These are phyloP conservation scores for Diaporthe velutina DNA, from an alignment of 2,329 filamentous ascomycete species.

Conservation along the genomic window DNA sequence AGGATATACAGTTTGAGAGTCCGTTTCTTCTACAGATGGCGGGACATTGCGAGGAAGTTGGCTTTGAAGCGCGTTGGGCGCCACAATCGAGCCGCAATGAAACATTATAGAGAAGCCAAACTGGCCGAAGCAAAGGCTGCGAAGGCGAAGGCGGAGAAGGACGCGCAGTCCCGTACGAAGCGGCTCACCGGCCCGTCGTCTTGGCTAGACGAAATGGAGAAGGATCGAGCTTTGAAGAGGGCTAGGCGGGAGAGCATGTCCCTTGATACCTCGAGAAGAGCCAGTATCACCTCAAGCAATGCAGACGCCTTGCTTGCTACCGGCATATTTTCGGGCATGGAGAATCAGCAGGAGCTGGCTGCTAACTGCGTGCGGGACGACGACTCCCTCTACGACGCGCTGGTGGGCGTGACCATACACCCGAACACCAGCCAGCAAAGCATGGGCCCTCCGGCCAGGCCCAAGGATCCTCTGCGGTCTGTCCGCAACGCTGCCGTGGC, in stretches of 20 bases:
- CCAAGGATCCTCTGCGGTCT: slow-evolving; percentile 39
- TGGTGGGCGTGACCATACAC: slow-evolving; percentile 37
- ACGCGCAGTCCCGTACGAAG: slow-evolving; percentile 47
- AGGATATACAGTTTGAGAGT: slow-evolving; percentile 62
- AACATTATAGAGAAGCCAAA: slow-evolving; percentile 57
- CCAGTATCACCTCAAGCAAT: slow-evolving; percentile 43
- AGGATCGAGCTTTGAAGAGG: slow-evolving; percentile 47
- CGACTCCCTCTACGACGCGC: slow-evolving; percentile 39
- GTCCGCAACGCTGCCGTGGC: slow-evolving; percentile 35
- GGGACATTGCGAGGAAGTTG: slow-evolving; percentile 60
- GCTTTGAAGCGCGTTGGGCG: slow-evolving; percentile 64
- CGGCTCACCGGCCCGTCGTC: slow-evolving; percentile 36
- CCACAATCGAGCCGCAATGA: slow-evolving; percentile 64
- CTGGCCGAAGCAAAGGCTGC: slow-evolving; percentile 49
- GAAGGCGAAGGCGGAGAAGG: slow-evolving; percentile 52
- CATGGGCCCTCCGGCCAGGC: slow-evolving; percentile 39
- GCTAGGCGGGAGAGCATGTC: slow-evolving; percentile 42
- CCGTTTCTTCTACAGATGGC: slow-evolving; percentile 71
- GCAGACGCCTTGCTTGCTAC: slow-evolving; percentile 57
- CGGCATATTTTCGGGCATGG: slow-evolving; percentile 56
- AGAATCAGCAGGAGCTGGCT: slow-evolving; percentile 52
- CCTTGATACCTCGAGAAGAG: slow-evolving; percentile 48
- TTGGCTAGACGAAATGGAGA: slow-evolving; percentile 40
- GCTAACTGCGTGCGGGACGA: slow-evolving; percentile 51
- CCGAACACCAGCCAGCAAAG: slow-evolving; percentile 34